Base-by-base conservation (phyloP, 495 filamentous ascomycete species). In the Podospora australis region DNA sequence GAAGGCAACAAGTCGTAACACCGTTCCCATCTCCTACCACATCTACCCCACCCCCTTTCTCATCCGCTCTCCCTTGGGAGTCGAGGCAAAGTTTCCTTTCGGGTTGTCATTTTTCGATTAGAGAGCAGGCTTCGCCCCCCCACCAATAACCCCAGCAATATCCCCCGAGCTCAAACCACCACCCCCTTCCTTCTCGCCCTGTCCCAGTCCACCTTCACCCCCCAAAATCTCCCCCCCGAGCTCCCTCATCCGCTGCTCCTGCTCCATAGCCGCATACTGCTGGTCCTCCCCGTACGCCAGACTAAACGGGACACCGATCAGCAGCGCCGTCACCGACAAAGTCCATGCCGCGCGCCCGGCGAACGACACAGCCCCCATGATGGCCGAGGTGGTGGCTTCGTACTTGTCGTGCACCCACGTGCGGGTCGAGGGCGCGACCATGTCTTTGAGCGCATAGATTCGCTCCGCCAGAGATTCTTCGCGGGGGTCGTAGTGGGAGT, bases 221-320 rank as follows among this genome's bases (percentile, higher is more conserved):
- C 68, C 70, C 5, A 75, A 52, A 23, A 75, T 52, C 62, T 75
- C 75, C 25, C 66, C 57, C 28, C 77, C 86, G 66, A 82, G 79
- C 77, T 88, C 81, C 59, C 87, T 80, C 86, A 95, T 91, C 67
- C 83, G 81, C 82, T 90, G 85, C 75, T 96, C 91, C 69, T 86
- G 82, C 79, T 97, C 92, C 88, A 92, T 89, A 77, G 96, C 91
- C 50, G 87, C 72, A 62, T 92, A 78, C 74, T 94, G 84, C 76
- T 96, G 90, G 70, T 99, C 92, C 74, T 99, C 94, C 44, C 84
- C 80, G 68, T 87, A 88, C 35, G 90, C 89, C 49, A 99, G 76
- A 46, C 88, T 88, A 77, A 85, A 97, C 21, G 92, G 94, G 41
- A 97, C 87, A 62, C 87, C 88, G 48, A 99, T 68, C 58, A 99